Evolutionary conservation across 805 yeast genomes (phyloP), one percentile per base, ranked within the genome.

Genomic region (Kurtzmaniella fragi): DNA sequence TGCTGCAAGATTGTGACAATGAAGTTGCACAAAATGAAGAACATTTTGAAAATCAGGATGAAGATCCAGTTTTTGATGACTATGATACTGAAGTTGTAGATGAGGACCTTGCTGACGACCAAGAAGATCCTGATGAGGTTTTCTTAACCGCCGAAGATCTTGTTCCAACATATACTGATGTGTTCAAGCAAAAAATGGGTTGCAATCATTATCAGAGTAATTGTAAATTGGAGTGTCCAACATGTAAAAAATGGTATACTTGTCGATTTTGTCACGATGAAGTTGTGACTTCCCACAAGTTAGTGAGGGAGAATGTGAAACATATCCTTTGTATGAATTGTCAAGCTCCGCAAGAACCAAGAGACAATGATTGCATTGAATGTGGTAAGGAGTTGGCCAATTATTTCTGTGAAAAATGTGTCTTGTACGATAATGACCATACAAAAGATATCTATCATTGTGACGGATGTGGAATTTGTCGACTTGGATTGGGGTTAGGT

Each of bases 381-480:
- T 90, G 97, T 63, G 78, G 74, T 32, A 67, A 62, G 35, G 76
- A 75, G 37, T 70, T 90, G 56, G 87, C 95, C 28, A 66, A 74
- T 40, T 89, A 91, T 57, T 88, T 76, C 55, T 90, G 98, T 60
- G 69, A 66, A 4, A 75, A 69, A 36, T 90, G 98, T 64, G 82
- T 78, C 43, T 70, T 90, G 17, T 91, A 84, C 68, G 96, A 89
- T 56, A 82, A 84, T 54, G 93, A 87, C 54, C 67, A 77, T 7
- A 64, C 71, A 32, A 88, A 87, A 53, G 84, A 84, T 45, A 89
- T 90, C 17, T 90, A 89, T 54, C 98, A 90, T 57, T 90, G 98
- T 59, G 86, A 81, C 49, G 84, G 82, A 49, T 90, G 98, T 65
- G 96, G 95, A 0, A 88, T 91, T 39, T 90, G 98, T 57, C 74